Percentiles rank a stretch among this genome's conserved stretches.
phyloP scores from a whole-genome alignment of 2,329 filamentous ascomycete genomes.

The Trichoderma koningiopsis region DNA sequence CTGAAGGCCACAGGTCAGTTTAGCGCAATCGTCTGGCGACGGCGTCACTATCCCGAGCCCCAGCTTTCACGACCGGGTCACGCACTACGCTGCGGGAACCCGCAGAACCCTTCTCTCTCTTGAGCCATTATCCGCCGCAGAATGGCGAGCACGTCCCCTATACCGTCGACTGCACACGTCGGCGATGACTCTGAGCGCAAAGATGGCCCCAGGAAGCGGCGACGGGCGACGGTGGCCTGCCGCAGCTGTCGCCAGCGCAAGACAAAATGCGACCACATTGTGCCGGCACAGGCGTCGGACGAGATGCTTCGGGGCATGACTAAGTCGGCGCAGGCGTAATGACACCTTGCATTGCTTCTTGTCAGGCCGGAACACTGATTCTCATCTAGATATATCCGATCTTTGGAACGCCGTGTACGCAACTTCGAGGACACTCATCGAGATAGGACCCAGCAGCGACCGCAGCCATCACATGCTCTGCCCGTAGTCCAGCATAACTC shows the following conservation, averaged over 20 bases:
- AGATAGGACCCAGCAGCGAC: not conserved
- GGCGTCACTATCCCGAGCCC: not conserved
- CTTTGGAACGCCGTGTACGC: conserved; percentile 14
- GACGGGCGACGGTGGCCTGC: conserved; percentile 19
- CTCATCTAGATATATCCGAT: conserved; percentile 5
- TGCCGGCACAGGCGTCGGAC: conserved; percentile 17
- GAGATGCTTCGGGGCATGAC: conserved; percentile 22
- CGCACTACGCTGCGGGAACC: not conserved
- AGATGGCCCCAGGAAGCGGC: conserved; percentile 15
- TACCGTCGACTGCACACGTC: not conserved
- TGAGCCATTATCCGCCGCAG: not conserved
- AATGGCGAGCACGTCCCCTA: not conserved
- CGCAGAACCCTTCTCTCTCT: not conserved
- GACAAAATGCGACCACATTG: conserved; percentile 23
- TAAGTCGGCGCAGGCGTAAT: conserved; percentile 12
- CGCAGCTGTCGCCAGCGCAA: conserved; percentile 20
- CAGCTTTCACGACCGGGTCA: not conserved
- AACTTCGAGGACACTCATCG: conserved; percentile 14
- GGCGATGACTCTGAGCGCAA: not conserved
- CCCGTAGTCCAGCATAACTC: not conserved
- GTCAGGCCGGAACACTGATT: not conserved
- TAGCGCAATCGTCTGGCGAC: not conserved
- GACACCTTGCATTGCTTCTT: not conserved
- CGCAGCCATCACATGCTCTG: not conserved
- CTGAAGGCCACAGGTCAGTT: not conserved